phyloP scores from a whole-genome alignment of 2,329 filamentous ascomycete species.

The Colletotrichum sp. region DNA sequence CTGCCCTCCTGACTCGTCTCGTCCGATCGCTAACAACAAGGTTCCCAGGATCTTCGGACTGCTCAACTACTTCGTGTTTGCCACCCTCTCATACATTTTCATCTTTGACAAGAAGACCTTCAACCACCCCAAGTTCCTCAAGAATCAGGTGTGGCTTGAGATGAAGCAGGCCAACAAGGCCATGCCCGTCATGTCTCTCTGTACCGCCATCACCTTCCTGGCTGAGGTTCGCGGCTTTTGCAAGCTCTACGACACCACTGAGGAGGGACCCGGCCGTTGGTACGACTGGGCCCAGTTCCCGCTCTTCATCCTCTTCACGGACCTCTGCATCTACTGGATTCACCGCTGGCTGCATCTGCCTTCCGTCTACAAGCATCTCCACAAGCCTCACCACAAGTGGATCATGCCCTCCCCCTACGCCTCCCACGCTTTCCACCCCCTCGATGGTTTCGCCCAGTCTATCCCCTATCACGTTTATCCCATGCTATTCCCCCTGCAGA shows the following conservation, averaged over 20 bases:
- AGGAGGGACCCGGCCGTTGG: conserved; percentile 75
- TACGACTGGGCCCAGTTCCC: conserved; percentile 88
- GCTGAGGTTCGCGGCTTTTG: conserved; percentile 83
- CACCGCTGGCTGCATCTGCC: conserved; percentile 86
- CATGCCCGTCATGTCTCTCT: conserved; percentile 81
- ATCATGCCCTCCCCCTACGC: conserved; percentile 97
- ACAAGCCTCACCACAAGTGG: conserved; percentile 99
- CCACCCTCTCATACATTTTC: conserved; percentile 82
- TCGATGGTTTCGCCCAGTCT: conserved; percentile 89
- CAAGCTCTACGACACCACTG: conserved; percentile 83
- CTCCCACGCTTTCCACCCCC: conserved; percentile 90
- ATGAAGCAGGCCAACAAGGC: conserved; percentile 78
- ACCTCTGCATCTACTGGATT: conserved; percentile 90
- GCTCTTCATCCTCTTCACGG: conserved; percentile 86
- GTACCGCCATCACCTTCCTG: conserved; percentile 83
- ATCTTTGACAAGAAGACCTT: conserved; percentile 91
- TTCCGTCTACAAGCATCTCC: conserved; percentile 80
- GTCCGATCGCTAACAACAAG: neutral
- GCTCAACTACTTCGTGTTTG: conserved; percentile 83
- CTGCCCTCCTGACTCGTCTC: neutral
- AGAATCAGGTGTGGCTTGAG: conserved; percentile 88
- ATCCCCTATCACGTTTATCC: conserved; percentile 93
- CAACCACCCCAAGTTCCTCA: conserved; percentile 91
- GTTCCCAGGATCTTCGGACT: conserved; percentile 78
- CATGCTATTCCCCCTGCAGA: conserved; percentile 91